Evolutionary conservation across 164 flowering plant genomes (phyloP).

Genomic region (Sextonia rubra): DNA sequence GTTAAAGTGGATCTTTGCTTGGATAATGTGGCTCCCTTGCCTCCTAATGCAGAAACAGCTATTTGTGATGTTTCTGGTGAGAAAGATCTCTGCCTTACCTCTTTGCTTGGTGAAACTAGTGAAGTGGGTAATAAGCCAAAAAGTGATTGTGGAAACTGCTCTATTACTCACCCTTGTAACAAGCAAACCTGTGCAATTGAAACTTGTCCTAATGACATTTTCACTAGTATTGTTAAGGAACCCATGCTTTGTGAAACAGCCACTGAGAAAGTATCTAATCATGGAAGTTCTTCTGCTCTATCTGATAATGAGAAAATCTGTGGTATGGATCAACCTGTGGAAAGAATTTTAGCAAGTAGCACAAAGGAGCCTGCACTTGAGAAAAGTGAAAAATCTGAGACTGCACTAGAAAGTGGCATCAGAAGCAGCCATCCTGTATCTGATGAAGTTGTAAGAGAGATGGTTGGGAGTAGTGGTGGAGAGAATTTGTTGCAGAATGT

Average conservation of each 20-base stretch:
- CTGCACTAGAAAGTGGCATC: constrained; percentile 18
- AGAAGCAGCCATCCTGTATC: constrained; percentile 11
- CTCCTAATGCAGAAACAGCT: background rate
- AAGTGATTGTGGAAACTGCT: background rate
- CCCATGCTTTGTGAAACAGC: background rate
- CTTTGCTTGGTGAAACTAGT: background rate
- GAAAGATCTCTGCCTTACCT: constrained; percentile 13
- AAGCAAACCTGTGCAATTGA: constrained; percentile 5
- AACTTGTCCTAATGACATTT: background rate
- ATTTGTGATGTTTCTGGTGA: constrained; percentile 8
- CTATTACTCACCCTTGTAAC: background rate
- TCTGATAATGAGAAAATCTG: background rate
- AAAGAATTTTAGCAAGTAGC: constrained; percentile 12
- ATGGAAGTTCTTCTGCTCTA: too few relatives aligned
- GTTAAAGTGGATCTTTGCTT: background rate
- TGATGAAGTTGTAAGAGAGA: constrained; percentile 7
- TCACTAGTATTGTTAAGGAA: background rate
- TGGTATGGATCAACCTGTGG: constrained; percentile 1
- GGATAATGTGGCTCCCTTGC: background rate
- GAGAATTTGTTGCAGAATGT: constrained; percentile 10
- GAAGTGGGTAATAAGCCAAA: background rate
- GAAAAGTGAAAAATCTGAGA: constrained; percentile 17
- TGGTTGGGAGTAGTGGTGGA: background rate
- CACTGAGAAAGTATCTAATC: too few relatives aligned
- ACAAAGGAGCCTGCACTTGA: constrained; percentile 15